Evolutionary conservation across 108 stramenopile species (phyloP).

Genomic region (Nitzschia sp.): DNA sequence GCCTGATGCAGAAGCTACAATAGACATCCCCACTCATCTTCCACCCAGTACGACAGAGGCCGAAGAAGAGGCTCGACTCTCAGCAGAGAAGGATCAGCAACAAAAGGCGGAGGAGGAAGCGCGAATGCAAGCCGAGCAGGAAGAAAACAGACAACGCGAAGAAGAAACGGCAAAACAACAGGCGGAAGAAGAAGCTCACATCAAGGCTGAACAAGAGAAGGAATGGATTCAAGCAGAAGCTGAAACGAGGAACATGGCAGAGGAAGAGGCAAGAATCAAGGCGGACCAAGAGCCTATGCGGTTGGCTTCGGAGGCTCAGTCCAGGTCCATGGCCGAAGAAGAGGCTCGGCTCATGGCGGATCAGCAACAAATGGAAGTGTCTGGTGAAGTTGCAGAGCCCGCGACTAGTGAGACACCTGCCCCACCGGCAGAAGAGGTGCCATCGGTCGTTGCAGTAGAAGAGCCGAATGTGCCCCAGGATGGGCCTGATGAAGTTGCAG

Average conservation of each 20-base stretch:
- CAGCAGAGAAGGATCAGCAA: not conserved
- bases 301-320: not conserved
- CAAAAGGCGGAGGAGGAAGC: slow-evolving; percentile 8
- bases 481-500: too few species aligned
- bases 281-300: slow-evolving; percentile 8
- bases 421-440: too few species aligned
- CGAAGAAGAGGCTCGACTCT: slow-evolving; percentile 8
- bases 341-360: slow-evolving; percentile 3
- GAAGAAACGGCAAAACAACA: slow-evolving; percentile 19
- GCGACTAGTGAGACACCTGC: too few species aligned
- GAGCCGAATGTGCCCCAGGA: too few species aligned
- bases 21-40: too few species aligned
- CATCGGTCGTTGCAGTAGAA: too few species aligned
- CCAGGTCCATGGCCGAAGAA: slow-evolving; percentile 1
- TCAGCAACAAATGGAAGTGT: not conserved
- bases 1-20: too few species aligned
- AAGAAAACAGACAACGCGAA: not conserved
- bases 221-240: not conserved
- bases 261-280: slow-evolving; percentile 5
- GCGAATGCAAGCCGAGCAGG: slow-evolving; percentile 6
- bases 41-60: not conserved
- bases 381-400: not conserved
- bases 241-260: slow-evolving; percentile 2
- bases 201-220: slow-evolving; percentile 9
- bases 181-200: slow-evolving; percentile 16